Evolutionary conservation across 2,329 filamentous ascomycete species (phyloP), one percentile per base, ranked within the genome.

Genomic region (Pseudogymnoascus sp.): DNA sequence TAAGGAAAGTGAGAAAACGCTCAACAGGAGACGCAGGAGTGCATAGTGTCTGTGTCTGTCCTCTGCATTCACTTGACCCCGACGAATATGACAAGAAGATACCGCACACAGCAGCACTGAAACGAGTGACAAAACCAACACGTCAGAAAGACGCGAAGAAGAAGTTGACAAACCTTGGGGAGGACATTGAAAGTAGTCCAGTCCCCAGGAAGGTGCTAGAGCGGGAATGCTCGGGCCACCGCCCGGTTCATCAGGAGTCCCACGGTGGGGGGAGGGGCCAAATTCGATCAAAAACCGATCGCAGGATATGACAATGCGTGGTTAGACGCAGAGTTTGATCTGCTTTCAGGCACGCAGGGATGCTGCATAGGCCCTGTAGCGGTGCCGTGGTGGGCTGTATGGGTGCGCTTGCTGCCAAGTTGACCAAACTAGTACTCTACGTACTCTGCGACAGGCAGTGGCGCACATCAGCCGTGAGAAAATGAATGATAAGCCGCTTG

Each of bases 281-380:
- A 33, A 33, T 56, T 35, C 50, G 50, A 56, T 56, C 50, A 33
- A 56, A 56, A 56, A 19, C 29, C 50, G 50, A 56, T 56, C 16
- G 50, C 29, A 56, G 29, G 50, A 56, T 33, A 56, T 56, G 50
- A 56, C n/a, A 56, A 56, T 56, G 50, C 50, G 19, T 33, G 50
- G 29, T 33, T 35, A 33, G 29, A 33, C 29, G 50, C 50, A 56
- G 29, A 56, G 50, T 56, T 56, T 56, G 50, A 56, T 56, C 50
- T 56, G 50, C 50, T 56, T 56, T 56, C 50, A 56, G 50, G 50
- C 50, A 56, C 6, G 50, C 50, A 56, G 50, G 50, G 50, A 56
- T 56, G 29, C 10, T 33, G 10, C 16, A 56, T 56, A 29, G 29
- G 50, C 50, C 50, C 50, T 26, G 24, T 56, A 33, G 50, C 50